Evolutionary conservation across 257 asterid genomes (phyloP), one percentile per base, ranked within the genome.

Genomic region (Fraxinus pennsylvanica): DNA sequence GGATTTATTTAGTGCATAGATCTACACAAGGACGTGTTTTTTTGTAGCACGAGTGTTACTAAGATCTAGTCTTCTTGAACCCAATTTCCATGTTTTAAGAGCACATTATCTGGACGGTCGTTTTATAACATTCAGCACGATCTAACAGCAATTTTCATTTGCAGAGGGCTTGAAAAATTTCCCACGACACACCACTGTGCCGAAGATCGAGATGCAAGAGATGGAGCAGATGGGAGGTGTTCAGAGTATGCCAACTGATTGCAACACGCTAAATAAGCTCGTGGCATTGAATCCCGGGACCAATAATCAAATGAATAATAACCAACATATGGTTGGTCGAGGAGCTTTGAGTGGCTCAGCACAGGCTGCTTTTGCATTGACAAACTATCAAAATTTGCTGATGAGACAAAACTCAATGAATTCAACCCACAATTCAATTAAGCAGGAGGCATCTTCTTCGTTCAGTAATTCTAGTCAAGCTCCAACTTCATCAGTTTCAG

Each of bases 141-240:
- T 41, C 73, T 69, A 29, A n/a, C 10, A 73, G 68, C 21, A 21
- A 29, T 69, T 3, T 47, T 30, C 13, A 71, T 78, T 82, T 86
- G 86, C 92, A 93, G 99, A 96, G 88, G 94, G 95, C 72, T 88
- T 96, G 88, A 92, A 92, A 78, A 90, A 29, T 76, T 87, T 84
- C 71, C 95, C 97, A 0, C 92, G 92, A 39, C 85, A 87, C 22
- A 57, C 85, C 70, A 72, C 82, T 36, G 74, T 82, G 8, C 85
- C 91, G 74, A 90, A 90, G 81, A 81, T 77, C 21, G 89, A 86
- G 83, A 76, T 81, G 78, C 97, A 88, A 77, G 96, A 90, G 85
- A 78, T 74, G 73, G 97, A 93, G 65, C 94, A 84, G 78, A 70
- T 30, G 75, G 91, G 92, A 10, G 91, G 90, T 67, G 76, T 73